Evolutionary conservation across 352 stramenopile genomes (phyloP).

Genomic region (Globisporangium yorkense): DNA sequence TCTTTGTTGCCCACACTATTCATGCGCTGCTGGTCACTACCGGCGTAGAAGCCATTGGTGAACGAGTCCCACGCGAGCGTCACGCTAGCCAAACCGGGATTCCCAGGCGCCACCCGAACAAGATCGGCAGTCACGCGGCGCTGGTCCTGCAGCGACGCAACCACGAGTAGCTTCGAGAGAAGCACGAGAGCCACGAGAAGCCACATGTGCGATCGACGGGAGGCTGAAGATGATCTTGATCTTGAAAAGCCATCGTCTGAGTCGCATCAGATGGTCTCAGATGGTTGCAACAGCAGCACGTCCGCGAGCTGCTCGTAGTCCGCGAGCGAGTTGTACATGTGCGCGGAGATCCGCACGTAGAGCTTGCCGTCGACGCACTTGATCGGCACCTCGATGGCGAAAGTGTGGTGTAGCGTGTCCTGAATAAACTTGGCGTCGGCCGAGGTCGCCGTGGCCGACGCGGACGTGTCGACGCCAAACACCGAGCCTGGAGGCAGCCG

Average conservation of each 20-base stretch:
- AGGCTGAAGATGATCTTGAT: no score
- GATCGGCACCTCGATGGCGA: slow-evolving; percentile 90
- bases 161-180: neutral
- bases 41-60: slow-evolving; percentile 15
- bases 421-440: slow-evolving; percentile 89
- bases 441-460: slow-evolving; percentile 45
- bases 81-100: slow-evolving; percentile 32
- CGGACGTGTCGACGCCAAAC: slow-evolving; percentile 32
- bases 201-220: no score
- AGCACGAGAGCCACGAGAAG: neutral
- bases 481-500: slow-evolving; percentile 46
- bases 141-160: slow-evolving; percentile 8
- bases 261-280: neutral
- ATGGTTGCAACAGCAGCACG: slow-evolving; percentile 4
- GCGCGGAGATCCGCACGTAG: slow-evolving; percentile 88
- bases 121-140: slow-evolving; percentile 23
- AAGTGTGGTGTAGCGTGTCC: slow-evolving; percentile 74
- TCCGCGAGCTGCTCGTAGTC: slow-evolving; percentile 78
- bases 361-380: slow-evolving; percentile 87
- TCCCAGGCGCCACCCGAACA: slow-evolving; percentile 25
- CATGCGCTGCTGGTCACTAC: slow-evolving; percentile 10
- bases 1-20: slow-evolving; percentile 16
- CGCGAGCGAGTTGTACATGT: slow-evolving; percentile 88
- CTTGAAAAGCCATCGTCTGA: no score
- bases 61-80: slow-evolving; percentile 43